Conservation (phyloP, 23 red algal species). For the Gracilariopsis chorda region DNA sequence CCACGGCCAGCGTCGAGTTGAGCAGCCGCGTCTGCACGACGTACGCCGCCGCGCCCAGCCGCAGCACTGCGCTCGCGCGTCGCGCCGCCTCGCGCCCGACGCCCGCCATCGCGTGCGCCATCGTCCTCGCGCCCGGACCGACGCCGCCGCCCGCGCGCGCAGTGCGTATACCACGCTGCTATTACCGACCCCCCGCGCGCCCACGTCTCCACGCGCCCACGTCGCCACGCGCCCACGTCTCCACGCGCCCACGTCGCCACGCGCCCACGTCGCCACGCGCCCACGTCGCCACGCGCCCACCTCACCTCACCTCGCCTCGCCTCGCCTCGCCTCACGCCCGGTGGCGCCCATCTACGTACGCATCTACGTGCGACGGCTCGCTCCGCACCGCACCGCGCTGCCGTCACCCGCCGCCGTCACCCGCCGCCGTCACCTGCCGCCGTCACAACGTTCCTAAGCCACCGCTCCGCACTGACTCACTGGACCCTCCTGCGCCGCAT, state of each 20-base stretch:
- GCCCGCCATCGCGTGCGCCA: background rate
- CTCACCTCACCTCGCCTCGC: too few species aligned
- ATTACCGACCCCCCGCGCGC: too few species aligned
- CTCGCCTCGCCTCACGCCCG: background rate
- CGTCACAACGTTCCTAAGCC: background rate
- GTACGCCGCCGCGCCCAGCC: slow-evolving; percentile 53
- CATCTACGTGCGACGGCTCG: too few species aligned
- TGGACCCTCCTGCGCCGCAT: background rate
- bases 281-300: too few species aligned
- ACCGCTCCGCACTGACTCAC: too few species aligned
- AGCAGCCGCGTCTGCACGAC: slow-evolving; percentile 57
- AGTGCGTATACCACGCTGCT: too few species aligned
- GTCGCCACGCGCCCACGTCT: too few species aligned
- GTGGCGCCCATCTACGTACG: background rate
- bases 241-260: too few species aligned
- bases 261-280: too few species aligned
- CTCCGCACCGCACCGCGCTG: background rate
- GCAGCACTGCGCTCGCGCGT: background rate
- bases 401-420: background rate
- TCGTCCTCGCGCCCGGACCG: background rate
- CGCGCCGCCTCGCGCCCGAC: background rate
- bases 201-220: too few species aligned
- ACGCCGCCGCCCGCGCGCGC: background rate
- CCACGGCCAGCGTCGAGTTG: slow-evolving; percentile 63
- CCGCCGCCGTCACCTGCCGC: background rate